Percentiles rank a stretch among this genome's conserved stretches.
phyloP scores from a whole-genome alignment of 1,284 basidiomycete genomes.

The Ceratobasidium papillatum region DNA sequence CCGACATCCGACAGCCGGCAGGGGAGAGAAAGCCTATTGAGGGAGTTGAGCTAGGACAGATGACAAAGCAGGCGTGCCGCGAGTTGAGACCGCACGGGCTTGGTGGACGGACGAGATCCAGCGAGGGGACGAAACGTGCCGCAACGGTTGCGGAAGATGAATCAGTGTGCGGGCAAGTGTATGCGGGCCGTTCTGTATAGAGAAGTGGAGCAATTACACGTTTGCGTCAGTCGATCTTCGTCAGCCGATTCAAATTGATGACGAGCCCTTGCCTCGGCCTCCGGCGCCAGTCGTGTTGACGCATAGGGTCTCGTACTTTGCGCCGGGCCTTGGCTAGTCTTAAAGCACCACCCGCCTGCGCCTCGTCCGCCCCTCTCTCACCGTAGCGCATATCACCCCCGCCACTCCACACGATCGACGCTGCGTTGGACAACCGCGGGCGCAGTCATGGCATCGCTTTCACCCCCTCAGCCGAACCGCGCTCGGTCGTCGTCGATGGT shows the following conservation, averaged over 20 bases:
- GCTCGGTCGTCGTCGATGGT: conserved; percentile 27
- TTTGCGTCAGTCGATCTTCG: no score
- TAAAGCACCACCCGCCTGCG: not conserved
- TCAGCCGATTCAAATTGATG: not conserved
- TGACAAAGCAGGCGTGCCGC: not conserved
- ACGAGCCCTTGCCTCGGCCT: conserved; percentile 28
- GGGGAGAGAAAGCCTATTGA: not conserved
- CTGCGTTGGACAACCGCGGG: not conserved
- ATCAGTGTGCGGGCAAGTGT: not conserved
- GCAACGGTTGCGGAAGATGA: not conserved
- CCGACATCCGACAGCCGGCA: not conserved
- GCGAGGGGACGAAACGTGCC: conserved; percentile 11
- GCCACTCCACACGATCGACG: not conserved
- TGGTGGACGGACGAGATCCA: not conserved
- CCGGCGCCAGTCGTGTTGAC: conserved; percentile 5
- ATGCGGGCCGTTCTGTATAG: not conserved
- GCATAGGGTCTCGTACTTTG: not conserved
- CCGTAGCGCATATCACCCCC: not conserved
- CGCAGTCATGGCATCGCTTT: conserved; percentile 29
- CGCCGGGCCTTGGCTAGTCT: conserved; percentile 1
- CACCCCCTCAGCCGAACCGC: conserved; percentile 33
- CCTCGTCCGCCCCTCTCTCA: not conserved
- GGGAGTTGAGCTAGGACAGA: not conserved
- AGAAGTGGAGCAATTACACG: not conserved
- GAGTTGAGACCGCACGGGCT: conserved; percentile 5